These are phyloP conservation scores for Leucocoprinus birnbaumii DNA, from an alignment of 768 basidiomycete species.

Conservation along the genomic window DNA sequence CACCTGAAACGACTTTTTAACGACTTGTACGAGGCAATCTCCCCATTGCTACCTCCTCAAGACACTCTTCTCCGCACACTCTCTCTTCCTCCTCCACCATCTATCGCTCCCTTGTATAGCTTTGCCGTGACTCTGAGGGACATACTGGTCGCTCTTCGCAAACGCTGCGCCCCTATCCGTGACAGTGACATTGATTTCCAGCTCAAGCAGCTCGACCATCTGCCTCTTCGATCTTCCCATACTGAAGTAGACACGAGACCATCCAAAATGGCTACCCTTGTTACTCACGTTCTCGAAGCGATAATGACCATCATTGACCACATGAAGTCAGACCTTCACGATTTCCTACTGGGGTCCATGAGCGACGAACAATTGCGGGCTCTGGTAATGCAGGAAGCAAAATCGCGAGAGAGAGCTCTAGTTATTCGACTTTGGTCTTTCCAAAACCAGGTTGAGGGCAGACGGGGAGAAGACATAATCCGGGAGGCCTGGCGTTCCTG, in stretches of 20 bases:
- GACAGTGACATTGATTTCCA: constrained; percentile 52
- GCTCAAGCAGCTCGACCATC: constrained; percentile 17
- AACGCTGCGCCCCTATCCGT: constrained; percentile 67
- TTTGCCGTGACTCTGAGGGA: constrained; percentile 53
- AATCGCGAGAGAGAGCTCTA: constrained; percentile 48
- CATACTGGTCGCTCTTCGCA: constrained; percentile 44
- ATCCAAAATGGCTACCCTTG: constrained; percentile 39
- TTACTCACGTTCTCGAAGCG: constrained; percentile 44
- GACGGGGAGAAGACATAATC: constrained; percentile 22
- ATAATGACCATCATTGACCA: constrained; percentile 51
- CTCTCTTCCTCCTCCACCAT: constrained; percentile 61
- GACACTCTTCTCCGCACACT: constrained; percentile 51
- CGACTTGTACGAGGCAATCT: constrained; percentile 49
- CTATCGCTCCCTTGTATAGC: constrained; percentile 63
- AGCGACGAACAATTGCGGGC: constrained; percentile 54
- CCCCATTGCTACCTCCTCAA: constrained; percentile 53
- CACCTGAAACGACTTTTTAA: constrained; percentile 55
- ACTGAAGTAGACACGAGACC: neutral
- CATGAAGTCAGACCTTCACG: constrained; percentile 71
- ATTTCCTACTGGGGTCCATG: constrained; percentile 64
- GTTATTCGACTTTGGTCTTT: constrained; percentile 48
- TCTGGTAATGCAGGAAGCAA: constrained; percentile 51
- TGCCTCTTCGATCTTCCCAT: neutral
- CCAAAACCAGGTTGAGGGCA: neutral
- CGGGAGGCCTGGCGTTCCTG: constrained; percentile 31